These are phyloP conservation scores for Tulasnella sp. DNA, from an alignment of 768 basidiomycete genomes.

Conservation along the genomic window DNA sequence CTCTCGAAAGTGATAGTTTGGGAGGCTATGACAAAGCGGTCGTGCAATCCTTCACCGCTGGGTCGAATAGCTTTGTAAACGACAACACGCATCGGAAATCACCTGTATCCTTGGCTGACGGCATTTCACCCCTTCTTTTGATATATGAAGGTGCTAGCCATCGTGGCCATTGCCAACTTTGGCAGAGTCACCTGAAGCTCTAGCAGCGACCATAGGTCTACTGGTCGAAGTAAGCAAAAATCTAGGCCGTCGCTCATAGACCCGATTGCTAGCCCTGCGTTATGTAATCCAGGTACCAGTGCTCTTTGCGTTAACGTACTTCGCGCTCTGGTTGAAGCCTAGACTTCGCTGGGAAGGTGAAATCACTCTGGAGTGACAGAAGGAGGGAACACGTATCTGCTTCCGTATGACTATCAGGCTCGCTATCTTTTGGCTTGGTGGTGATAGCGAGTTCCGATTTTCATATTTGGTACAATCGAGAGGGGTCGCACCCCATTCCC, in stretches of 20 bases:
- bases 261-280: no score
- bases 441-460: no score
- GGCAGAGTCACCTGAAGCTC: constrained; percentile 75
- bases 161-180: constrained; percentile 73
- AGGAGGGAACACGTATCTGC: neutral
- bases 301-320: constrained; percentile 62
- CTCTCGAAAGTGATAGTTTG: constrained; percentile 42
- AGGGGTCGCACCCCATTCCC: no score
- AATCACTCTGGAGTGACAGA: neutral
- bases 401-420: neutral
- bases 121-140: neutral
- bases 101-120: neutral
- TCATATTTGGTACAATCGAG: no score
- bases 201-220: constrained; percentile 76
- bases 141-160: constrained; percentile 62
- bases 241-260: neutral
- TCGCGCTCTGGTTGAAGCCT: constrained; percentile 49
- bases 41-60: constrained; percentile 74
- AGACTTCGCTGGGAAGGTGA: constrained; percentile 44
- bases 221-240: constrained; percentile 58
- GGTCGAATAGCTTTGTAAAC: constrained; percentile 72
- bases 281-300: constrained; percentile 46
- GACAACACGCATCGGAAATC: neutral
- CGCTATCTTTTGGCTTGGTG: neutral
- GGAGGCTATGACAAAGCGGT: constrained; percentile 67